Conservation (phyloP, 352 stramenopile species). For the Phytophthora nicotianae region DNA sequence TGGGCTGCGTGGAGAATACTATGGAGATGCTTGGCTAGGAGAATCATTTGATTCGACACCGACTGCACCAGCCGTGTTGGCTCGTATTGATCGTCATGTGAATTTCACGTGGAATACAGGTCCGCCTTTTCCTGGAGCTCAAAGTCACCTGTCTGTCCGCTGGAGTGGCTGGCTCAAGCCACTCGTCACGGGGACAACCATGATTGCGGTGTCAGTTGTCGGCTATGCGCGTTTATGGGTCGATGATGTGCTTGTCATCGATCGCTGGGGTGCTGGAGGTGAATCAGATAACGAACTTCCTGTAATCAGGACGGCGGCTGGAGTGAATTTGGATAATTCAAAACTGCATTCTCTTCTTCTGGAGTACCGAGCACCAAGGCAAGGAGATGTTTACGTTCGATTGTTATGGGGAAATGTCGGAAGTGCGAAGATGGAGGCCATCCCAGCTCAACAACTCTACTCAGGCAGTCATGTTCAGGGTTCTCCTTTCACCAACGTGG, state of each 20-base stretch:
- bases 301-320: constrained; percentile 19
- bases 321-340: constrained; percentile 41
- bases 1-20: constrained; percentile 74
- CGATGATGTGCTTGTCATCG: constrained; percentile 62
- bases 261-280: constrained; percentile 56
- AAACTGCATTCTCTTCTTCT: constrained; percentile 56
- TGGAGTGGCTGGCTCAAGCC: constrained; percentile 76
- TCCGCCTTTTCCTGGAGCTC: constrained; percentile 48
- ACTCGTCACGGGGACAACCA: constrained; percentile 41
- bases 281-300: constrained; percentile 24
- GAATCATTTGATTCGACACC: constrained; percentile 11
- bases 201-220: constrained; percentile 51
- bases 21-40: constrained; percentile 63
- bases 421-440: constrained; percentile 42
- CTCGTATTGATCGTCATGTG: constrained; percentile 63
- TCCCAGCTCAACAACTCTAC: constrained; percentile 51
- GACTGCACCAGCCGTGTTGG: constrained; percentile 19
- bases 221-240: constrained; percentile 73
- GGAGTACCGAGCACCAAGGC: constrained; percentile 61
- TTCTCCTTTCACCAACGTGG: constrained; percentile 57
- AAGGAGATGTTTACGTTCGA: constrained; percentile 41
- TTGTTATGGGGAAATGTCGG: constrained; percentile 52
- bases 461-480: constrained; percentile 52
- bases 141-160: constrained; percentile 62
- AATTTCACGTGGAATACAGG: constrained; percentile 79